A percentile compares a stretch with the other conserved stretches of the same genome.
phyloP scores from a whole-genome alignment of 1,284 basidiomycete species.

The Trichosporon sp. region DNA sequence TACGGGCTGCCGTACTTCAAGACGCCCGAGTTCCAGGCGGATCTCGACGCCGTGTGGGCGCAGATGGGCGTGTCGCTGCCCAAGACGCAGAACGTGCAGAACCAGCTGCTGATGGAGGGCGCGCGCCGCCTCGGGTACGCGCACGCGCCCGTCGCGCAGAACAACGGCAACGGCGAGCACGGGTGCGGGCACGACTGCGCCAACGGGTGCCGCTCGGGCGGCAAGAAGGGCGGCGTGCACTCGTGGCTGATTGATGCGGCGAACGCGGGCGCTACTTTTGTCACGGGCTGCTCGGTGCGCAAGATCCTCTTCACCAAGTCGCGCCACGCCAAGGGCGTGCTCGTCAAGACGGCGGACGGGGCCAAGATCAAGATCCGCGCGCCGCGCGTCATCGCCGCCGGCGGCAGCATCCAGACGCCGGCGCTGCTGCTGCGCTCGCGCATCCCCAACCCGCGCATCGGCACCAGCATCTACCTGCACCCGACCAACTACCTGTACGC shows the following conservation, averaged over 20 bases:
- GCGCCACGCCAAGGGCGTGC: slow-evolving; percentile 28
- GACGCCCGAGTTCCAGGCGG: slow-evolving; percentile 8
- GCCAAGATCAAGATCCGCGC: slow-evolving; percentile 39
- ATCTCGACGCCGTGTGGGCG: slow-evolving; percentile 8
- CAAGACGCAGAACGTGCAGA: slow-evolving; percentile 25
- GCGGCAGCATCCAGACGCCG: slow-evolving; percentile 51
- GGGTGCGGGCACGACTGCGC: slow-evolving; percentile 17
- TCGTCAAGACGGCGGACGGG: slow-evolving; percentile 23
- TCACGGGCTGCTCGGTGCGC: slow-evolving; percentile 34
- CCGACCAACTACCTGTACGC: slow-evolving; percentile 50
- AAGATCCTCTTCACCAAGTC: slow-evolving; percentile 42
- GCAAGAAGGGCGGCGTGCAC: slow-evolving; percentile 24
- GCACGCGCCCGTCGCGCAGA: slow-evolving; percentile 24
- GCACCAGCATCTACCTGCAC: slow-evolving; percentile 52
- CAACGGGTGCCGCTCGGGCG: slow-evolving; percentile 19
- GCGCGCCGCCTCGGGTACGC: slow-evolving; percentile 24
- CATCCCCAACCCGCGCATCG: slow-evolving; percentile 51
- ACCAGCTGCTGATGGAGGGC: slow-evolving; percentile 27
- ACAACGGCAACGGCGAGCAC: slow-evolving; percentile 10
- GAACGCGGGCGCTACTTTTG: slow-evolving; percentile 17
- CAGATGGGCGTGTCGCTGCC: slow-evolving; percentile 16
- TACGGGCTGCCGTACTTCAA: slow-evolving; percentile 16
- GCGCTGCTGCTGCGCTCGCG: slow-evolving; percentile 51
- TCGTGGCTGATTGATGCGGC: slow-evolving; percentile 26
- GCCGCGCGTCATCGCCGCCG: slow-evolving; percentile 47